Evolutionary conservation across 2,329 filamentous ascomycete species (phyloP).

Genomic region (Sclerotinia subarctica): DNA sequence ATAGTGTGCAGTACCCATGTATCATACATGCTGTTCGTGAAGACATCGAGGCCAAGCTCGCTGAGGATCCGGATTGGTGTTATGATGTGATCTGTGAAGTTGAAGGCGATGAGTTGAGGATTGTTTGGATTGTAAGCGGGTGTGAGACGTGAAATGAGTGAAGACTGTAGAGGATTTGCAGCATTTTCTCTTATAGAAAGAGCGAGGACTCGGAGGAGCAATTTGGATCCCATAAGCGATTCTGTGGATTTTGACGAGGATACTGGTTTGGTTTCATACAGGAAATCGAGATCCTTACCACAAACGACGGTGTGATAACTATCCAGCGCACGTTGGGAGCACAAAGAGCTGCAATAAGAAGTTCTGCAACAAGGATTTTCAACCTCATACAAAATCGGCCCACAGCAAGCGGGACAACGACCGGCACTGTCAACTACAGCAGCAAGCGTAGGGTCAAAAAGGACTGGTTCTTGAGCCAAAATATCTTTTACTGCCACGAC

Average conservation of each 20-base stretch:
- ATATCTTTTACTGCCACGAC: conserved; percentile 30
- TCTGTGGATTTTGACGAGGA: conserved; percentile 26
- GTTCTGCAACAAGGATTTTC: conserved; percentile 31
- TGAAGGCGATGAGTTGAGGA: conserved; percentile 36
- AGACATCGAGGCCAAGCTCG: conserved; percentile 36
- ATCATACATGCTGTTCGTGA: conserved; percentile 34
- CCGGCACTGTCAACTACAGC: conserved; percentile 27
- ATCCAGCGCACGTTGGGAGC: conserved; percentile 31
- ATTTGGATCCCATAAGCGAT: conserved; percentile 33
- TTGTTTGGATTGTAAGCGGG: conserved; percentile 34
- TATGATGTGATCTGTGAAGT: conserved; percentile 34
- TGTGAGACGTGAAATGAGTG: conserved; percentile 35
- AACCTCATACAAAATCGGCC: conserved; percentile 23
- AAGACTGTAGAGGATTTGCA: conserved; percentile 33
- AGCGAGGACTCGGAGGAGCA: conserved; percentile 36
- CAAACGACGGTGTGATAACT: conserved; percentile 36
- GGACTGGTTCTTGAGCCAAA: conserved; percentile 23
- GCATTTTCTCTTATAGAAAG: conserved; percentile 31
- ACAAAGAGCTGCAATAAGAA: conserved; percentile 34
- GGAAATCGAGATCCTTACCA: conserved; percentile 36
- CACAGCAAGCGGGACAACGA: conserved; percentile 33
- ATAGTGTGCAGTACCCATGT: conserved; percentile 38
- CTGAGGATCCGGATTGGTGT: conserved; percentile 35
- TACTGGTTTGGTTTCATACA: conserved; percentile 27
- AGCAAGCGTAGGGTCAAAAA: conserved; percentile 28